Conservation (phyloP, 129 eudicot genomes). For the Flaveria ramosissima region DNA sequence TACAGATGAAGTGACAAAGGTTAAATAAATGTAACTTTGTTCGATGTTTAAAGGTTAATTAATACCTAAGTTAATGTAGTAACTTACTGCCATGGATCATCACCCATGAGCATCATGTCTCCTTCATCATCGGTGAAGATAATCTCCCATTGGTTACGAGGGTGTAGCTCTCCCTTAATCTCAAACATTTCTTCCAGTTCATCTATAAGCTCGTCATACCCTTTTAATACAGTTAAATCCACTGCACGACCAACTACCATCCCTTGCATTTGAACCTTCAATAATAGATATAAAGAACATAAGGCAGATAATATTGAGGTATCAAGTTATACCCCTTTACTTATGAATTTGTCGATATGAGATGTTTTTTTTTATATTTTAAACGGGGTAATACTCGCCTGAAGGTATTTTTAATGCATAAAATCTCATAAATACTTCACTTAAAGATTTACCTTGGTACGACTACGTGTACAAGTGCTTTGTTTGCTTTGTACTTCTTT, state of each 20-base stretch:
- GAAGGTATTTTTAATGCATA: background rate
- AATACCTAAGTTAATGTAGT: background rate
- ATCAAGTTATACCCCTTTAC: background rate
- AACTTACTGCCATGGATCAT: conserved; percentile 45
- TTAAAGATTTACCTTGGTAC: conserved; percentile 66
- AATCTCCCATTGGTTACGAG: conserved; percentile 79
- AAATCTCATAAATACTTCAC: too few relatives aligned
- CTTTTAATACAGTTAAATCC: conserved; percentile 67
- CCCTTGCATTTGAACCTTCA: conserved; percentile 98
- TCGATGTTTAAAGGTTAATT: background rate
- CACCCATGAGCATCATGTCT: conserved; percentile 49
- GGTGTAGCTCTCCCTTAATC: conserved; percentile 68
- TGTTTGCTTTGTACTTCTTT: conserved; percentile 80
- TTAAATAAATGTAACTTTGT: background rate
- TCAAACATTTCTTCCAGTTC: conserved; percentile 91
- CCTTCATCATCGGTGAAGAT: conserved; percentile 51
- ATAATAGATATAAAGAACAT: background rate
- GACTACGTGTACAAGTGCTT: conserved; percentile 59
- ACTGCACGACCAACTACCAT: conserved; percentile 98
- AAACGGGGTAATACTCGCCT: background rate
- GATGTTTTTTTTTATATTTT: background rate
- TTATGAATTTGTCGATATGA: background rate
- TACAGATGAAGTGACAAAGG: conserved; percentile 24
- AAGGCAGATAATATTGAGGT: background rate
- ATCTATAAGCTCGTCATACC: conserved; percentile 69